phyloP scores from a whole-genome alignment of 192 early-diverging fungal species.

The Coemansia reversa region DNA sequence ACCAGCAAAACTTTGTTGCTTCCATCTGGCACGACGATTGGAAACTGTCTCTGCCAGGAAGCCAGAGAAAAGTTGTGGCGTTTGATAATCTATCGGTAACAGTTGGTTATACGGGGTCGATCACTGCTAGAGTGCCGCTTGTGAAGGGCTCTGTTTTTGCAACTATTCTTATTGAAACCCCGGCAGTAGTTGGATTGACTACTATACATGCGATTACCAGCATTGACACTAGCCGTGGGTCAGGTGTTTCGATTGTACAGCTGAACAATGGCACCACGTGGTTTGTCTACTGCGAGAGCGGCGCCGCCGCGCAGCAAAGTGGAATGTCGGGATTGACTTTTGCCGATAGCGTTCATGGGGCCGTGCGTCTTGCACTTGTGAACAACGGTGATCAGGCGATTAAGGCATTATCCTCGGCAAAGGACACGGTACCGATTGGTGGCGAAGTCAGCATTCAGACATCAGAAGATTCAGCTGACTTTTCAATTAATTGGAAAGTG shows the following conservation, averaged over 20 bases:
- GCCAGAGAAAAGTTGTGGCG: slow-evolving; percentile 14
- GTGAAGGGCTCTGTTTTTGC: slow-evolving; percentile 51
- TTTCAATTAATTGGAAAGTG: slow-evolving; percentile 19
- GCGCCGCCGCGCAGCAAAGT: slow-evolving; percentile 10
- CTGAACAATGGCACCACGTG: slow-evolving; percentile 47
- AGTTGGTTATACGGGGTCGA: slow-evolving; percentile 12
- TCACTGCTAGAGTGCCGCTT: slow-evolving; percentile 17
- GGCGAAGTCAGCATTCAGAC: slow-evolving; percentile 20
- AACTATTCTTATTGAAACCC: slow-evolving; percentile 27
- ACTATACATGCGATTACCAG: slow-evolving; percentile 42
- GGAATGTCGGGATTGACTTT: slow-evolving; percentile 19
- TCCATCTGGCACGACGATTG: slow-evolving; percentile 41
- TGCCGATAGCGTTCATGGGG: slow-evolving; percentile 12
- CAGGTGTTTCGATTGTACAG: slow-evolving; percentile 27
- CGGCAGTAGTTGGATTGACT: slow-evolving; percentile 8
- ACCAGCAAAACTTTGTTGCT: slow-evolving; percentile 19
- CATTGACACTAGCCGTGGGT: slow-evolving; percentile 4
- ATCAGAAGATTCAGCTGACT: slow-evolving; percentile 10
- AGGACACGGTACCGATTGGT: slow-evolving; percentile 31
- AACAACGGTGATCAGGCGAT: slow-evolving; percentile 4
- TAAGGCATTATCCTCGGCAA: slow-evolving; percentile 23
- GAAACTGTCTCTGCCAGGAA: slow-evolving; percentile 18
- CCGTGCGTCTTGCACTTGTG: slow-evolving; percentile 45
- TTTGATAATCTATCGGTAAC: slow-evolving; percentile 44
- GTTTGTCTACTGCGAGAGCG: slow-evolving; percentile 30